Evolutionary conservation across 768 basidiomycete species (phyloP), one percentile per base, ranked within the genome.

Genomic region (Auricularia cornea): DNA sequence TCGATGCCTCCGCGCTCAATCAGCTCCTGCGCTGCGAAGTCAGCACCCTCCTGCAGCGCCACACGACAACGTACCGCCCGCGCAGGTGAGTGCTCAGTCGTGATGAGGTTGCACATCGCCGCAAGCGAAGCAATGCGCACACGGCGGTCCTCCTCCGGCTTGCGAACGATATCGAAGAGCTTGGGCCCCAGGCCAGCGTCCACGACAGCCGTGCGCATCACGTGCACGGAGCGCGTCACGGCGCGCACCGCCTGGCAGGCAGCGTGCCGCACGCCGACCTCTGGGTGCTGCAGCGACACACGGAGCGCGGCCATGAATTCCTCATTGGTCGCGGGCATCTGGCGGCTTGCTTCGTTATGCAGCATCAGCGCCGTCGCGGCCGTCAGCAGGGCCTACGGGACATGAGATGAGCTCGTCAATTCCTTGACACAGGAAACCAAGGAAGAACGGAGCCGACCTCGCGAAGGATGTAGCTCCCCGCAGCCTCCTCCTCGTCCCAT

Each of bases 191-290:
- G 76, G 1, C 89, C 90, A 33, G 83, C 85, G 69, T 98, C 94
- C 3, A 92, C 84, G 20, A 98, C 81, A 64, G 85, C 92, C 35
- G 94, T 97, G 32, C 92, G 78, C 32, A 95, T 77, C 11, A 94
- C 88, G 0, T 86, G 82, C 2, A 95, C 86, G 8, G 86, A 87
- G 28, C 96, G 82, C 44, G 86, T 85, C 41, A 98, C 78, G 0
- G 90, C 89, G 18, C 94, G 79, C 1, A 92, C 81, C 66, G 89
- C 89, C 68, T 96, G 94, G 69, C 92, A 94, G 0, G 91, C 90
- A 0, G 91, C 92, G 54, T 90, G 91, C 5, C 94, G 84, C 3
- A 95, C 87, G 1, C 90, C 91, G 18, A 86, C 78, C 62, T 87
- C 82, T 0, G 78, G 80, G 61, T 91, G 86, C 0, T 78, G 66